Conservation (phyloP, 148 eudicot species). For the Silene latifolia region DNA sequence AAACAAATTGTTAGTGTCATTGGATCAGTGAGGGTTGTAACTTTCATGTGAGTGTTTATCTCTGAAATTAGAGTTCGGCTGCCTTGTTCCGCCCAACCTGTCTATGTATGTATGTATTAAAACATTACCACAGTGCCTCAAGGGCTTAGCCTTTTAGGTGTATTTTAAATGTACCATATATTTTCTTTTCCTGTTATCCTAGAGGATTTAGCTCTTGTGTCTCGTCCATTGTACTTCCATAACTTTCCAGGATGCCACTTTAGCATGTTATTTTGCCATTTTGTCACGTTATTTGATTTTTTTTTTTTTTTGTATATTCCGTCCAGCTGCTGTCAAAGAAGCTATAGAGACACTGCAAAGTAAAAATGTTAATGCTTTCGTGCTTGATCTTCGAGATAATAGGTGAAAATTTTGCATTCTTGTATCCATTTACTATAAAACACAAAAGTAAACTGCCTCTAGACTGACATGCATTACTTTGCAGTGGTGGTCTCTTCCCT, state of each 20-base stretch:
- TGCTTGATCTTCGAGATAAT: slow-evolving; percentile 96
- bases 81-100: no score
- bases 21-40: neutral
- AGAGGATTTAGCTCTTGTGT: neutral
- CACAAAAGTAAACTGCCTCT: neutral
- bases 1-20: neutral
- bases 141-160: no score
- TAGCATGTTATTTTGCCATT: neutral
- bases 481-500: slow-evolving; percentile 99
- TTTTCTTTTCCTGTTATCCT: no score
- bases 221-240: neutral
- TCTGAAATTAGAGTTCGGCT: no score
- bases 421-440: slow-evolving; percentile 8
- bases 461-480: slow-evolving; percentile 34
- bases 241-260: neutral
- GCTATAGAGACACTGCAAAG: slow-evolving; percentile 80
- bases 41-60: no score
- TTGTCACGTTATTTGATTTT: slow-evolving; percentile 1
- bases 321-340: slow-evolving; percentile 78
- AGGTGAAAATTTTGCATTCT: slow-evolving; percentile 46
- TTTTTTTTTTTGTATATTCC: slow-evolving; percentile 11
- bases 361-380: slow-evolving; percentile 76
- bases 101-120: no score
- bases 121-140: no score
- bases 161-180: no score